Percentiles rank a stretch among this genome's conserved stretches.
Conservation (phyloP, 2,329 filamentous ascomycete species). For the Xylariaceae sp. region DNA sequence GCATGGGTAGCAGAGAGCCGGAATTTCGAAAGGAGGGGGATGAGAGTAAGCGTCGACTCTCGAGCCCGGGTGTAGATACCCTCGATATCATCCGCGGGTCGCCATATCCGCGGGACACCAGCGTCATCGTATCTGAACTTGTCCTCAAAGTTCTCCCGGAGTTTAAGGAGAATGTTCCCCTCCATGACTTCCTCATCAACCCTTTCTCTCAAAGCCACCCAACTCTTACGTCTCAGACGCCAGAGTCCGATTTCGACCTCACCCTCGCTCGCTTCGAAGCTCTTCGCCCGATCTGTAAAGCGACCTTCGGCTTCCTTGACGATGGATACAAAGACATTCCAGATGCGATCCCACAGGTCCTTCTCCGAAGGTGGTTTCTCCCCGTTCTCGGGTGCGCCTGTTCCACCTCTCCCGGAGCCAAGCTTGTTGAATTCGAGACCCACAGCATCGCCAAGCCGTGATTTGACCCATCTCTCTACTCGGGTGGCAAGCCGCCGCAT, state of each 20-base stretch:
- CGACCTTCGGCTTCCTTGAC: conserved; percentile 79
- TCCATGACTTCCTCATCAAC: conserved; percentile 98
- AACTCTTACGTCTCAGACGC: conserved; percentile 88
- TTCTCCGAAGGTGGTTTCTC: conserved; percentile 71
- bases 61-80: conserved; percentile 87
- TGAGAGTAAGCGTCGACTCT: conserved; percentile 85
- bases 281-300: conserved; percentile 83
- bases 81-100: conserved; percentile 94
- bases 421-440: conserved; percentile 95
- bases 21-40: conserved; percentile 84
- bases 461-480: conserved; percentile 90
- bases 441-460: conserved; percentile 77
- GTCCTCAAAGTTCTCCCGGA: conserved; percentile 97
- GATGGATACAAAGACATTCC: conserved; percentile 75
- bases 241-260: conserved; percentile 91
- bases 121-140: conserved; percentile 97
- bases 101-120: conserved; percentile 93
- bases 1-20: conserved; percentile 66
- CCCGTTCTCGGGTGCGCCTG: conserved; percentile 71
- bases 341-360: conserved; percentile 93
- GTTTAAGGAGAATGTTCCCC: conserved; percentile 89
- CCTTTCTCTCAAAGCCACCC: conserved; percentile 82
- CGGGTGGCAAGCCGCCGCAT: conserved; percentile 88
- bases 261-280: conserved; percentile 85
- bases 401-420: conserved; percentile 77